Evolutionary conservation across 1,139 yeast species (phyloP).

Genomic region (Saccharomyces uvarum): DNA sequence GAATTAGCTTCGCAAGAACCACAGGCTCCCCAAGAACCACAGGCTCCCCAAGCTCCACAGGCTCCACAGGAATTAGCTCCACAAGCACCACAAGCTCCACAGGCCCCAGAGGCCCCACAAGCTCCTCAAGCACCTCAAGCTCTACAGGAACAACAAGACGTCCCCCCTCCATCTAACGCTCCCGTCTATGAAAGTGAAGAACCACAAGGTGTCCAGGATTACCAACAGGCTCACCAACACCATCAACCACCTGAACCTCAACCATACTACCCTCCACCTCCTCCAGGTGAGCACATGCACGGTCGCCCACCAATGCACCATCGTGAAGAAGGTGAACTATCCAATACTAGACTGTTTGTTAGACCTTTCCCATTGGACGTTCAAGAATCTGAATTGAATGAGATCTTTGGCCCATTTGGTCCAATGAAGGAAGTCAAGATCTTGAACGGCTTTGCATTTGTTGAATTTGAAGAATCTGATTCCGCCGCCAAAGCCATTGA

Average conservation of each 20-base stretch:
- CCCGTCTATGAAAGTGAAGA: neutral
- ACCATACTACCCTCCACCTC: slow-evolving; percentile 18
- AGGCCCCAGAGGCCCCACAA: neutral
- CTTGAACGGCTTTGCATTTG: slow-evolving; percentile 70
- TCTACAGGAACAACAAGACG: slow-evolving; percentile 16
- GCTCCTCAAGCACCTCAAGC: slow-evolving; percentile 11
- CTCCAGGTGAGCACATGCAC: slow-evolving; percentile 9
- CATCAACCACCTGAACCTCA: slow-evolving; percentile 11
- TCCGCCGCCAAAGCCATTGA: slow-evolving; percentile 61
- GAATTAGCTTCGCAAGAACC: slow-evolving; percentile 4
- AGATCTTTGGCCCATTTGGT: slow-evolving; percentile 58
- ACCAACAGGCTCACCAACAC: slow-evolving; percentile 9
- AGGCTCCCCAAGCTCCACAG: slow-evolving; percentile 7
- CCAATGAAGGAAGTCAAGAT: slow-evolving; percentile 59
- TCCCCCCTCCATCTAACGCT: slow-evolving; percentile 4
- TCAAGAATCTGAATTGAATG: slow-evolving; percentile 53
- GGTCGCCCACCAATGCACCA: slow-evolving; percentile 8
- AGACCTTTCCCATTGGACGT: slow-evolving; percentile 46
- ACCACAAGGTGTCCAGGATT: slow-evolving; percentile 3
- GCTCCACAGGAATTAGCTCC: slow-evolving; percentile 9
- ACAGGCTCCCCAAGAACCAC: slow-evolving; percentile 1
- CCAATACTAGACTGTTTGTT: slow-evolving; percentile 45
- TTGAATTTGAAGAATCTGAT: slow-evolving; percentile 59
- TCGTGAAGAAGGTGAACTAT: slow-evolving; percentile 34
- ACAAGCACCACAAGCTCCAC: too few species aligned